These are phyloP conservation scores for Gomphus bonarii DNA, from an alignment of 1,284 basidiomycete species.

Conservation along the genomic window DNA sequence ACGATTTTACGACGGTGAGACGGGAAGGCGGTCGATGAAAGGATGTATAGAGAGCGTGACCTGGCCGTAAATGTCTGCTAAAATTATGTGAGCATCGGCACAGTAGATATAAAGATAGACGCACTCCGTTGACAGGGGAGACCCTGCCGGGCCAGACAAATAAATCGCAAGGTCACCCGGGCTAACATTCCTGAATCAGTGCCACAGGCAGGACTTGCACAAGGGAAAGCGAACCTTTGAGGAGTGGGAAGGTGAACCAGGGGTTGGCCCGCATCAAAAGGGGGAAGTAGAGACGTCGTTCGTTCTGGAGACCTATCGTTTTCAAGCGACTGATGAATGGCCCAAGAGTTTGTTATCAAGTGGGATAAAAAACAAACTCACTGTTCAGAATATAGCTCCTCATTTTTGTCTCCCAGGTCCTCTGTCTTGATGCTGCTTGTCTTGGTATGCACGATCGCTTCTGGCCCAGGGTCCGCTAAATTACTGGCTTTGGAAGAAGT, in stretches of 20 bases:
- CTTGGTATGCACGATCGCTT: not conserved
- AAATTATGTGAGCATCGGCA: not conserved
- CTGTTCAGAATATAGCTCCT: too few relatives aligned
- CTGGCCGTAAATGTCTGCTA: not conserved
- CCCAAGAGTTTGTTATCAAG: not conserved
- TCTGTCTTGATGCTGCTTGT: not conserved
- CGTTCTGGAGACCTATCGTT: not conserved
- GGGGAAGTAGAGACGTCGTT: conserved; percentile 2
- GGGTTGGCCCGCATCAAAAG: conserved; percentile 2
- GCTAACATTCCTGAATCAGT: not conserved
- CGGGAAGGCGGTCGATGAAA: not conserved
- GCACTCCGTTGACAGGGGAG: not conserved
- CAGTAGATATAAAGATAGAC: not conserved
- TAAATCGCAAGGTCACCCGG: conserved; percentile 1
- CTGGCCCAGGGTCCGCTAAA: not conserved
- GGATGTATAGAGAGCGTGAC: not conserved
- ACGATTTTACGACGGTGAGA: not conserved
- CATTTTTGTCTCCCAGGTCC: not conserved
- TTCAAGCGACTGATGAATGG: not conserved
- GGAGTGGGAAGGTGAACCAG: conserved; percentile 8
- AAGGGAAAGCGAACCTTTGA: conserved; percentile 1
- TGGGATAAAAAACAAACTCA: too few relatives aligned
- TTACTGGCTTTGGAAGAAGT: not conserved
- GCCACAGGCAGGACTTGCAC: not conserved
- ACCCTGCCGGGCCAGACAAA: not conserved